Percentiles rank a stretch among this genome's conserved stretches.
These are phyloP conservation scores for Cyberlindnera lachancei DNA, from an alignment of 805 yeast genomes.

Conservation along the genomic window DNA sequence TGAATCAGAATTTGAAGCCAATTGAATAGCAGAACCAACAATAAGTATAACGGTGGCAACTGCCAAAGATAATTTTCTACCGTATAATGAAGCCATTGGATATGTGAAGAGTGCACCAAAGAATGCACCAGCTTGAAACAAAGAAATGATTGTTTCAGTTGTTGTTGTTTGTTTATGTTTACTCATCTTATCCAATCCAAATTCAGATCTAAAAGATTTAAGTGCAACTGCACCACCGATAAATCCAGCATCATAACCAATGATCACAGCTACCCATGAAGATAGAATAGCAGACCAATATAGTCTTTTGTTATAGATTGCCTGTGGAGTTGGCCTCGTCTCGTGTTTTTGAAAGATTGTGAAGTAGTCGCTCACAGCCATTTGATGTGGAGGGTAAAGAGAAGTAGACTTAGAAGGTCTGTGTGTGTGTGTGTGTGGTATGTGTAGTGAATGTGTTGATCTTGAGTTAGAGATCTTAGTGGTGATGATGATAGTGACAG, in stretches of 20 bases:
- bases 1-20: slow-evolving; percentile 20
- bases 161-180: slow-evolving; percentile 21
- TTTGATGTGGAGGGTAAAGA: neutral
- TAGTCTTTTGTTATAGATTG: slow-evolving; percentile 38
- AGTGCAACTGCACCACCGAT: slow-evolving; percentile 47
- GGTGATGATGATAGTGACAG: no score
- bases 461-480: no score
- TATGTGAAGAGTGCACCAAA: slow-evolving; percentile 38
- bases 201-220: slow-evolving; percentile 36
- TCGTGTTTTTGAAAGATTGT: slow-evolving; percentile 14
- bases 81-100: slow-evolving; percentile 34
- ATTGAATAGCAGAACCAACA: slow-evolving; percentile 36
- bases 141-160: slow-evolving; percentile 37
- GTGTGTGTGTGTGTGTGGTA: neutral
- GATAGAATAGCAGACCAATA: slow-evolving; percentile 39
- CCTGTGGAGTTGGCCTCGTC: slow-evolving; percentile 30
- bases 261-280: slow-evolving; percentile 38
- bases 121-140: slow-evolving; percentile 47
- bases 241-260: slow-evolving; percentile 51
- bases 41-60: slow-evolving; percentile 34
- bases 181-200: slow-evolving; percentile 31
- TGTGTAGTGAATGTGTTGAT: neutral
- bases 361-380: slow-evolving; percentile 10
- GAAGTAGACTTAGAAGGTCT: neutral
- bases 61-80: slow-evolving; percentile 33